These are phyloP conservation scores for Basipetospora chlamydospora DNA, from an alignment of 2,329 filamentous ascomycete genomes.

Conservation along the genomic window DNA sequence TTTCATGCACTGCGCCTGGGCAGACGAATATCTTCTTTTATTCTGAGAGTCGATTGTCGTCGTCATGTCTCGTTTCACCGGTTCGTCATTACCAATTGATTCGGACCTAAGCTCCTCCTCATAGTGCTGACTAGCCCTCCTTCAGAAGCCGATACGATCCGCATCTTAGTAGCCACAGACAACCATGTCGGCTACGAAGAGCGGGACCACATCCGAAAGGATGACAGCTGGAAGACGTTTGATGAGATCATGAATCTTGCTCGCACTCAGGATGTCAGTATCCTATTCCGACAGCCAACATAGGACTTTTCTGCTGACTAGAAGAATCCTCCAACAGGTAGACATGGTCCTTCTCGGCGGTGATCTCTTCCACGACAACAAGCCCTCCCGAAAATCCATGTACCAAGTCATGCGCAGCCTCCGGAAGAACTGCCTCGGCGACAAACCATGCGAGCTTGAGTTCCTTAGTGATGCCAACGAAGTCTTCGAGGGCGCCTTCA, in stretches of 20 bases:
- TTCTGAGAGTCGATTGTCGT: neutral
- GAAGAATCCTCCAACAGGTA: slow-evolving; percentile 38
- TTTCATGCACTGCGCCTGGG: too few relatives aligned
- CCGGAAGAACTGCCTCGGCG: slow-evolving; percentile 83
- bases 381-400: slow-evolving; percentile 87
- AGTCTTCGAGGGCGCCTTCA: slow-evolving; percentile 78
- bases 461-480: slow-evolving; percentile 87
- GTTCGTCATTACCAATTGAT: neutral
- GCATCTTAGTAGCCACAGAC: slow-evolving; percentile 85
- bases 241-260: slow-evolving; percentile 89
- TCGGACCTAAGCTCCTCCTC: too few relatives aligned
- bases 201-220: slow-evolving; percentile 81
- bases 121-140: neutral
- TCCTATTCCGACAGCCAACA: too few relatives aligned
- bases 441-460: slow-evolving; percentile 90
- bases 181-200: slow-evolving; percentile 97
- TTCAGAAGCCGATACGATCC: slow-evolving; percentile 65
- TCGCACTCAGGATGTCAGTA: slow-evolving; percentile 57
- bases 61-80: slow-evolving; percentile 3
- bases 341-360: slow-evolving; percentile 95
- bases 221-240: slow-evolving; percentile 94
- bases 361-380: slow-evolving; percentile 96
- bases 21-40: neutral
- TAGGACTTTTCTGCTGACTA: neutral
- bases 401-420: slow-evolving; percentile 95